Evolutionary conservation across 2,329 filamentous ascomycete genomes (phyloP), one percentile per base, ranked within the genome.

Genomic region (Trichoderma sp.): DNA sequence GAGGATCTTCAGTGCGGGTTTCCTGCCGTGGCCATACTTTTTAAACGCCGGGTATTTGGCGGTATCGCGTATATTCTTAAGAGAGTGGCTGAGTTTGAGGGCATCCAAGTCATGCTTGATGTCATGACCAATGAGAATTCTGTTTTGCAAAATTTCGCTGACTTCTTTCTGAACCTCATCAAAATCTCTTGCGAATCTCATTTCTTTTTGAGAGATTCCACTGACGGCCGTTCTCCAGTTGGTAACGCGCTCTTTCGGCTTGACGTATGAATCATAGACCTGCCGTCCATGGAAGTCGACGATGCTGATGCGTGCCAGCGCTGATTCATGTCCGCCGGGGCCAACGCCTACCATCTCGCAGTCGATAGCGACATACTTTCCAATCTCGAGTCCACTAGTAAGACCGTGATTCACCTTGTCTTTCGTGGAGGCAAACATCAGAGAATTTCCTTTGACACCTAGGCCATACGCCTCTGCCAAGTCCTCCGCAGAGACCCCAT

Each of bases 291-390:
- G 95, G 84, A 95, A 99, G 84, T 98, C 97, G 79, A 98, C 95
- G 18, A 97, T 87, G 81, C 94, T 97, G 74, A 96, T 94, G 64
- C 97, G 91, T 1, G 97, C 97, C 62, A 99, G 90, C 0, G 91
- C 92, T 45, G 94, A 95, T 81, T 92, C 90, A 78, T 92, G 88
- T 27, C 91, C 89, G 68, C 91, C 91, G 1, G 90, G 90, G 0
- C 93, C 94, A 14, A 97, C 91, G 65, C 96, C 97, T 31, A 99
- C 97, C 97, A 99, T 99, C 85, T 99, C 97, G 84, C 97, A 99
- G 86, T 99, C 97, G 64, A 99, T 91, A 24, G 94, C 93, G 59
- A 99, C 86, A 83, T 97, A 99, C 88, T 97, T 97, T 69, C 96
- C 97, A 24, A 95, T 86, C 71, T 95, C 90, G 45, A 93, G 85